A percentile compares a stretch with the other conserved stretches of the same genome.
phyloP scores from a whole-genome alignment of 192 early-diverging fungal species.

The Jimgerdemannia flammicorona region DNA sequence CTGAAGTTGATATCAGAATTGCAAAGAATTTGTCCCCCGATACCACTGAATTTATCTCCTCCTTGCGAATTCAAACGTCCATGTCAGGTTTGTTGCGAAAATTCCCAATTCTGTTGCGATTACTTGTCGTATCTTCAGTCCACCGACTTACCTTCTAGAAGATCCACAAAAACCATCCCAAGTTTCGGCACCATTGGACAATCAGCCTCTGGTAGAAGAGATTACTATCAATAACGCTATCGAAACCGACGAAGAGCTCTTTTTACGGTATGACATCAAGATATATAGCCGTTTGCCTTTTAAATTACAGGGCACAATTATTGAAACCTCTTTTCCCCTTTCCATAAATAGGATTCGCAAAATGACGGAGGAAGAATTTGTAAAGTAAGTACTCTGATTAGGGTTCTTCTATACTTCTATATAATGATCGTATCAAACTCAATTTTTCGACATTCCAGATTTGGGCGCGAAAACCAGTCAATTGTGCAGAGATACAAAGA shows the following conservation, averaged over 20 bases:
- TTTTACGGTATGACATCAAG: not conserved
- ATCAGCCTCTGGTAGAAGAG: not conserved
- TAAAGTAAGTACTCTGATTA: not conserved
- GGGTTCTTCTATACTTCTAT: not conserved
- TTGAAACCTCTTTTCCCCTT: no score
- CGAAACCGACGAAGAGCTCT: not conserved
- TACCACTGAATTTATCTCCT: not conserved
- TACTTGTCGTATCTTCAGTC: no score
- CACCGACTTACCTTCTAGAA: no score
- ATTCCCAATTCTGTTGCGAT: not conserved
- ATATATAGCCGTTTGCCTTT: not conserved
- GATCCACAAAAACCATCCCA: no score
- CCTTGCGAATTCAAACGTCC: not conserved
- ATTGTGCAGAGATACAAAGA: not conserved
- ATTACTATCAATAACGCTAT: not conserved
- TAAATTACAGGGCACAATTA: not conserved
- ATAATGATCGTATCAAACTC: not conserved
- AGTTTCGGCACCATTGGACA: not conserved
- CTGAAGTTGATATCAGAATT: not conserved
- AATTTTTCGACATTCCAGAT: not conserved
- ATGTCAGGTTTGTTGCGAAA: not conserved
- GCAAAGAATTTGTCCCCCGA: not conserved
- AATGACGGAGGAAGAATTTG: not conserved
- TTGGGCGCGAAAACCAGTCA: not conserved
- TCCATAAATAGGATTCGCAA: not conserved